Evolutionary conservation across 1,139 yeast genomes (phyloP).

Genomic region (Geotrichum klebahnii): DNA sequence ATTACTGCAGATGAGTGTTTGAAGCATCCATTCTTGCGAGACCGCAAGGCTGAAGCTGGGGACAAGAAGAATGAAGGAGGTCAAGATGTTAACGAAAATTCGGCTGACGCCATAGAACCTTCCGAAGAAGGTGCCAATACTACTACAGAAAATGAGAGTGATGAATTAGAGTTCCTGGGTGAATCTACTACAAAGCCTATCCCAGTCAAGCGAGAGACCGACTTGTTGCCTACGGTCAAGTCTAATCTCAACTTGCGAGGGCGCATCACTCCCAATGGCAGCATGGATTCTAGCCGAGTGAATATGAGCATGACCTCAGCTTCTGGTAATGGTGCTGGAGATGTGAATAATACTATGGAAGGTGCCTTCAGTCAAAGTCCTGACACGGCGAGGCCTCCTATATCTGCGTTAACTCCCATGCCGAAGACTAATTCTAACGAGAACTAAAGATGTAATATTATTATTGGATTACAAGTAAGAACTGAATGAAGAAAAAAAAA

Average conservation of each 20-base stretch:
- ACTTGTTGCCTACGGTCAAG: constrained; percentile 39
- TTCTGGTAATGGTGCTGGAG: constrained; percentile 7
- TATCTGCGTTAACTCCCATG: not conserved
- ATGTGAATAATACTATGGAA: constrained; percentile 34
- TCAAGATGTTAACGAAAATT: constrained; percentile 6
- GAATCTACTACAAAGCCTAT: constrained; percentile 15
- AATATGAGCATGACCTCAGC: constrained; percentile 22
- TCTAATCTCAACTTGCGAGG: constrained; percentile 33
- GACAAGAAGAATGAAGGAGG: constrained; percentile 13
- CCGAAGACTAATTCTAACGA: not conserved
- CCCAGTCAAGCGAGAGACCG: constrained; percentile 32
- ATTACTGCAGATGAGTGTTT: constrained; percentile 48
- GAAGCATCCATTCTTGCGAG: constrained; percentile 48
- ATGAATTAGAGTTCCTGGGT: too few species aligned
- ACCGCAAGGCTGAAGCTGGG: constrained; percentile 23
- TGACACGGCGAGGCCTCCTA: constrained; percentile 21
- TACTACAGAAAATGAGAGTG: too few species aligned
- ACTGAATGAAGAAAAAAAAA: too few species aligned
- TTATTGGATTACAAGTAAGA: too few species aligned
- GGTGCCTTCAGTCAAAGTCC: constrained; percentile 39
- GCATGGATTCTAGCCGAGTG: constrained; percentile 20
- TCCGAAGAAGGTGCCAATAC: not conserved
- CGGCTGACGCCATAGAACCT: not conserved
- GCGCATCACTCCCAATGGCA: constrained; percentile 23
- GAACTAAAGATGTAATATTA: not conserved